phyloP scores from a whole-genome alignment of 2,329 filamentous ascomycete genomes.

The Aspergillus spinulosporus region DNA sequence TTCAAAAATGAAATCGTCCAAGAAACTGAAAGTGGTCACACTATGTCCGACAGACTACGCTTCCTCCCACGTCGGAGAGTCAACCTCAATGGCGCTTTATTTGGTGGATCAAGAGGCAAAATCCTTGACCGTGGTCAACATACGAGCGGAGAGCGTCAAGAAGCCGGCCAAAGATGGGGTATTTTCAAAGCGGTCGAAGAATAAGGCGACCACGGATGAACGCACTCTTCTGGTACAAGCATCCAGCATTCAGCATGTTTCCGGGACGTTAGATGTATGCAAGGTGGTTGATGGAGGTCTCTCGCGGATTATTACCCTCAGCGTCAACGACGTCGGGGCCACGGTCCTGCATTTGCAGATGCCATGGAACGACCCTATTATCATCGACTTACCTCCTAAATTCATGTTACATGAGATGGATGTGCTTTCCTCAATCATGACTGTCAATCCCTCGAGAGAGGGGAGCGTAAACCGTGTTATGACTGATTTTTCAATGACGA shows the following conservation, averaged over 20 bases:
- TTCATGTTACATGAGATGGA: conserved; percentile 62
- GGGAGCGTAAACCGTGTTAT: conserved; percentile 49
- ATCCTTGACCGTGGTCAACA: conserved; percentile 65
- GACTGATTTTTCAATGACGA: conserved; percentile 42
- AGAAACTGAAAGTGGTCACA: conserved; percentile 60
- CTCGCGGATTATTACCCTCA: conserved; percentile 69
- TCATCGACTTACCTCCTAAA: conserved; percentile 60
- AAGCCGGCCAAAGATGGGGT: conserved; percentile 29
- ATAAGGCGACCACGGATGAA: conserved; percentile 22
- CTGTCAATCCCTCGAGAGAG: conserved; percentile 55
- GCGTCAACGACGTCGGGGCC: conserved; percentile 62
- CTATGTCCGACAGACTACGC: conserved; percentile 51
- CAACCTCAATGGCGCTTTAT: conserved; percentile 52
- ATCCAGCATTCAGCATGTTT: conserved; percentile 57
- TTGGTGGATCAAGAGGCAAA: conserved; percentile 70
- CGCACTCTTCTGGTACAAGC: conserved; percentile 36
- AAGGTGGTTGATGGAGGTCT: conserved; percentile 67
- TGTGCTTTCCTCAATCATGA: conserved; percentile 58
- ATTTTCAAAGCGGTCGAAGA: conserved; percentile 31
- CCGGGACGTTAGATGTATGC: conserved; percentile 71
- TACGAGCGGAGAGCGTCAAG: conserved; percentile 55
- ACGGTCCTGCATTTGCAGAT: conserved; percentile 71
- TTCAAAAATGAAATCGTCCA: conserved; percentile 25
- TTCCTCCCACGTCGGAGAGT: conserved; percentile 33
- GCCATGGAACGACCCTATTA: conserved; percentile 70